Base-by-base conservation (phyloP, 129 eudicot species). In the Dittrichia graveolens region DNA sequence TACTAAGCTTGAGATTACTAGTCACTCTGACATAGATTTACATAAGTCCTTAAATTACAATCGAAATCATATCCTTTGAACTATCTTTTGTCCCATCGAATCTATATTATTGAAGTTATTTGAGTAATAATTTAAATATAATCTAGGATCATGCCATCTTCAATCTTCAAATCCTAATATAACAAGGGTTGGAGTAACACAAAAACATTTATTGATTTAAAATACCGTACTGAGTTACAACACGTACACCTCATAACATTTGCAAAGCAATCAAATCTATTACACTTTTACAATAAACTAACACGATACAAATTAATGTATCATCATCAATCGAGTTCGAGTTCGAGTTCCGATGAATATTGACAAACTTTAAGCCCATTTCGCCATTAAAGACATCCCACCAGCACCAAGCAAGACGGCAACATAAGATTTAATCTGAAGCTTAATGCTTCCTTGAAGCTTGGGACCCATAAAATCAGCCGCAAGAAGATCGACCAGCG, bases 321-420 rank as follows among this genome's bases (percentile, higher is more conserved):
- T 47, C 65, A 55, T 42, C 65, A 70, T 16, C 40, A 7, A 4
- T 16, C 14, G 44, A 48, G 0, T 8, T n/a, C n/a, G n/a, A n/a
- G n/a, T n/a, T n/a, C n/a, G n/a, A n/a, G n/a, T n/a, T n/a, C n/a
- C n/a, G n/a, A n/a, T n/a, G n/a, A n/a, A n/a, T n/a, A n/a, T n/a
- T 2, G 8, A 0, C 2, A 14, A 18, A 9, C 19, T 42, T 71
- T 60, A 86, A 47, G 92, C 92, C 88, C 86, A 83, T 68, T 55
- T 78, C 5, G 92, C 84, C 86, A 86, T 75, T 0, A 86, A 50
- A 53, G 92, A 87, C 92, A 87, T 87, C 52, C 89, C 82, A 2
- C 89, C 89, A 7, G 88, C 86, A 3, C 89, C 92, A 6, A 87
- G 84, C 37, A 84, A 67, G 39, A 87, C 84, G 1, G 89, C 80